phyloP scores from a whole-genome alignment of 345 rosid species.

The Eucalyptus paniculata region DNA sequence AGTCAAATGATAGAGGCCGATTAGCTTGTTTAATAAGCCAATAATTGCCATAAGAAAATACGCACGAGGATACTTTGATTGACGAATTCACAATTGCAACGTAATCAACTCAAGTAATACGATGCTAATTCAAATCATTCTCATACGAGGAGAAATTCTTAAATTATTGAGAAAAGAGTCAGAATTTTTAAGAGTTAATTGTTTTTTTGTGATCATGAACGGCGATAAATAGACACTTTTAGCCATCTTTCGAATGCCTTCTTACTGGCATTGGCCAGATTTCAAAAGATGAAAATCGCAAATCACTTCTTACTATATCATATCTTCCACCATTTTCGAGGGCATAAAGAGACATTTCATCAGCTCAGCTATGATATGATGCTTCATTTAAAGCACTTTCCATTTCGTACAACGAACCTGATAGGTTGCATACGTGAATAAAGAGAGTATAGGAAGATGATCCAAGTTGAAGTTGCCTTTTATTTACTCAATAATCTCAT shows the following conservation, averaged over 20 bases:
- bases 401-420: fast-evolving
- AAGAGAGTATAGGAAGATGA: neutral
- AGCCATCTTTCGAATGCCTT: neutral
- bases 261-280: neutral
- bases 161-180: neutral
- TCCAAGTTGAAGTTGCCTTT: neutral
- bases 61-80: neutral
- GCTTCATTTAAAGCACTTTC: neutral
- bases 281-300: neutral
- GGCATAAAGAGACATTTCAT: neutral
- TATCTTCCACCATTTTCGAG: neutral
- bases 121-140: neutral
- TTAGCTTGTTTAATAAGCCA: neutral
- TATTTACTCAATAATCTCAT: neutral
- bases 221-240: neutral
- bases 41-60: neutral
- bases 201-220: neutral
- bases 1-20: neutral
- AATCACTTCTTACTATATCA: neutral
- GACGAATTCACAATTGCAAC: neutral
- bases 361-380: neutral
- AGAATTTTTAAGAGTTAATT: neutral
- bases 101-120: neutral
- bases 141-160: neutral
- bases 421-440: neutral